phyloP scores from a whole-genome alignment of 352 stramenopile genomes.

The Globisporangium sylvaticum region DNA sequence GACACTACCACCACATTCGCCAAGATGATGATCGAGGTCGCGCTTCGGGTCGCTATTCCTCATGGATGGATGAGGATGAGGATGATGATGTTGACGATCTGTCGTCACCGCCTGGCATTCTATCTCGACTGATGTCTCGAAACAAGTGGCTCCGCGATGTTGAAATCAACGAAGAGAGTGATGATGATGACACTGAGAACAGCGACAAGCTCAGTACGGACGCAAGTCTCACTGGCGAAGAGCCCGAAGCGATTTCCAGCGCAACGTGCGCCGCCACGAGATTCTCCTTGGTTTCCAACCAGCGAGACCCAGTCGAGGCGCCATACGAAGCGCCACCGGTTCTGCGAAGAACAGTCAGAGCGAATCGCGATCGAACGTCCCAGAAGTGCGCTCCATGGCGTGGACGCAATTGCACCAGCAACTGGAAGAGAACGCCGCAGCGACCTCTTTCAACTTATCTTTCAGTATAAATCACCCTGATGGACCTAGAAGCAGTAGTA shows the following conservation, averaged over 20 bases:
- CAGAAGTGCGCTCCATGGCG: slow-evolving; percentile 10
- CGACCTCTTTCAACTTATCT: not conserved
- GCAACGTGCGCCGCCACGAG: slow-evolving; percentile 55
- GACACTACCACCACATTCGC: not conserved
- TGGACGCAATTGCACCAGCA: slow-evolving; percentile 39
- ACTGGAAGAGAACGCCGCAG: slow-evolving; percentile 25
- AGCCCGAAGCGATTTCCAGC: slow-evolving; percentile 54
- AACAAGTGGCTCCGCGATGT: not conserved
- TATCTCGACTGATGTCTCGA: not conserved
- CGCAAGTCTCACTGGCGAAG: slow-evolving; percentile 34
- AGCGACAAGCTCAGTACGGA: slow-evolving; percentile 7
- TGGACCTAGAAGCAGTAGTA: not conserved
- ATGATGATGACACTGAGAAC: slow-evolving; percentile 15
- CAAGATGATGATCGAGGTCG: not conserved
- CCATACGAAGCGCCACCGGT: not conserved
- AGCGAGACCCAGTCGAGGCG: not conserved
- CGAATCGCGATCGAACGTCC: not conserved
- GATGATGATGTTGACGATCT: not conserved
- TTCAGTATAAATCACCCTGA: not conserved
- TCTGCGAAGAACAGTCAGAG: not conserved
- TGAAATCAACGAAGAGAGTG: not conserved
- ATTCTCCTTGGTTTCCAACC: slow-evolving; percentile 52
- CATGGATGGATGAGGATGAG: slow-evolving; percentile 1
- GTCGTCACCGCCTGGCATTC: not conserved
- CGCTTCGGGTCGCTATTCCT: slow-evolving; percentile 7